Conservation (phyloP, 2,329 filamentous ascomycete genomes). For the Didymella lethalis region DNA sequence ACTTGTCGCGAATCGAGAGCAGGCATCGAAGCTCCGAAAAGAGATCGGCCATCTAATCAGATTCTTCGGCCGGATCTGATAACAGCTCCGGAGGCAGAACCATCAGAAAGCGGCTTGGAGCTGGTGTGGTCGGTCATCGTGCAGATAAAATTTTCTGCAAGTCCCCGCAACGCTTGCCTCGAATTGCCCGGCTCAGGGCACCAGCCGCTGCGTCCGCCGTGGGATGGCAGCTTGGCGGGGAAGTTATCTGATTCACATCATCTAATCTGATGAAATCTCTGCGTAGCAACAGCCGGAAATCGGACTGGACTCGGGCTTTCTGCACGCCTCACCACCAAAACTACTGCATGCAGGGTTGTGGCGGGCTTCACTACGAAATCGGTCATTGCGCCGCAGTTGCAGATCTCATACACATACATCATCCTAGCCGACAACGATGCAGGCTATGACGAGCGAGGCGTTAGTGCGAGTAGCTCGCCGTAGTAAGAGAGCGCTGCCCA, state of each 20-base stretch:
- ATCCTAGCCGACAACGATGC: conserved; percentile 19
- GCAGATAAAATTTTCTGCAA: conserved; percentile 39
- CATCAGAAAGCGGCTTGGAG: conserved; percentile 22
- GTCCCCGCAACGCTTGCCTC: conserved; percentile 39
- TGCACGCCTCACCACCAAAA: conserved; percentile 18
- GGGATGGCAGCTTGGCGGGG: conserved; percentile 31
- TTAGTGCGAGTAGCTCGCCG: conserved; percentile 11
- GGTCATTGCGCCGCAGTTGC: conserved; percentile 31
- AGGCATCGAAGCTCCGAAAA: conserved; percentile 21
- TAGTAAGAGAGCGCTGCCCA: neutral
- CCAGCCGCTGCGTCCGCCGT: conserved; percentile 26
- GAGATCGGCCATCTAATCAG: conserved; percentile 38
- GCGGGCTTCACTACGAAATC: conserved; percentile 25
- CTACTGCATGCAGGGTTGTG: conserved; percentile 34
- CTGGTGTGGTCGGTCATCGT: conserved; percentile 32
- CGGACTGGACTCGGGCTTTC: conserved; percentile 33
- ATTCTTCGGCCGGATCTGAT: conserved; percentile 40
- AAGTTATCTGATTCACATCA: conserved; percentile 26
- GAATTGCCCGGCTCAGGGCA: conserved; percentile 17
- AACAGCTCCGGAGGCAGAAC: conserved; percentile 30
- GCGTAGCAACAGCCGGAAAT: conserved; percentile 21
- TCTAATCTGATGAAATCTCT: conserved; percentile 41
- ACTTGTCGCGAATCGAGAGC: conserved; percentile 25
- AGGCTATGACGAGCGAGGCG: conserved; percentile 39
- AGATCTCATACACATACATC: conserved; percentile 30